Evolutionary conservation across 441 rosid species (phyloP).

Genomic region (Croton laevigatus): DNA sequence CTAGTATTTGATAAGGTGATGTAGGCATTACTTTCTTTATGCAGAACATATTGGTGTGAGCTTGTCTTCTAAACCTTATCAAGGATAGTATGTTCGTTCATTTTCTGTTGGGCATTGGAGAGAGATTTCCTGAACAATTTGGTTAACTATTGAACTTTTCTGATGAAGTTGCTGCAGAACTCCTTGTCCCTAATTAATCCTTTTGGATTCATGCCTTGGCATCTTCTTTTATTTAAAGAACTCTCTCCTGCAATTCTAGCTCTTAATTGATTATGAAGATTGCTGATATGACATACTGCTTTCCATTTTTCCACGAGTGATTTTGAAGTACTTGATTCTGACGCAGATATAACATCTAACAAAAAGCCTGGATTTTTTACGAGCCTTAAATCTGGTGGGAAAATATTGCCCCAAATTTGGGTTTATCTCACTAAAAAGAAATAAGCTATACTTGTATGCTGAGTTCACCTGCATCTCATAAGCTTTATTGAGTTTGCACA

Average conservation of each 20-base stretch:
- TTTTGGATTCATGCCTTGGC: background rate
- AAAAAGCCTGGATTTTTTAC: background rate
- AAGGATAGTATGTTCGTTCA: constrained; percentile 4
- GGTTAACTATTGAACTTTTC: constrained; percentile 5
- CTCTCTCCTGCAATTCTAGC: background rate
- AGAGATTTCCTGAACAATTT: background rate
- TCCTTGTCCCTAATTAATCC: background rate
- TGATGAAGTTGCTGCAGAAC: background rate
- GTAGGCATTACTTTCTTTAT: background rate
- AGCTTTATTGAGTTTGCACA: background rate
- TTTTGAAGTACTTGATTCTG: background rate
- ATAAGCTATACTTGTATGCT: background rate
- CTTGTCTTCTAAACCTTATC: background rate
- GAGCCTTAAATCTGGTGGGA: background rate
- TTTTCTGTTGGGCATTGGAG: constrained; percentile 8
- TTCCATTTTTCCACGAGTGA: no score
- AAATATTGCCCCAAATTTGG: constrained; percentile 1
- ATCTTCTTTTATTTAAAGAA: background rate
- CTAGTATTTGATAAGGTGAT: background rate
- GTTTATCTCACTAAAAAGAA: background rate
- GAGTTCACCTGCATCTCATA: background rate
- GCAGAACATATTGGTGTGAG: constrained; percentile 1
- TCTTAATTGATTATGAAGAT: background rate
- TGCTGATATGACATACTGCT: background rate
- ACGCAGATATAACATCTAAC: background rate